These are phyloP conservation scores for Monilinia polystroma DNA, from an alignment of 2,329 filamentous ascomycete species.

Conservation along the genomic window DNA sequence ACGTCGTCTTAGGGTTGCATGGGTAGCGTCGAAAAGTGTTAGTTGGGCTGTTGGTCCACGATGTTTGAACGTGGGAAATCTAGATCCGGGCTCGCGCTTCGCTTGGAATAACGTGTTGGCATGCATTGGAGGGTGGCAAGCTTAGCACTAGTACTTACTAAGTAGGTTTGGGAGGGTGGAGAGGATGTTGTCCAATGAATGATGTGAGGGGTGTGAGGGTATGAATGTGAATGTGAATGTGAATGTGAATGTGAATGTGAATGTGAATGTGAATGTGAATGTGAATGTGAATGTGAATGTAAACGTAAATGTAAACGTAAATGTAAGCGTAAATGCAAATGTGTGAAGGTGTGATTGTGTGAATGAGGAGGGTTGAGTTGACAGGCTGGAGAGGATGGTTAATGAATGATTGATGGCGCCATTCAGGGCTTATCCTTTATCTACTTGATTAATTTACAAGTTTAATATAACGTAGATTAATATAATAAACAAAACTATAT, in stretches of 20 bases:
- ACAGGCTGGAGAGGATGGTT: no score
- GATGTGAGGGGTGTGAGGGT: not conserved
- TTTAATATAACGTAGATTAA: no score
- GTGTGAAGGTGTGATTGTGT: no score
- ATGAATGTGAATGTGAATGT: not conserved
- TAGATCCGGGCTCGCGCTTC: constrained; percentile 14
- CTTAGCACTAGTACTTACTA: not conserved
- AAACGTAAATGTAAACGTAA: no score
- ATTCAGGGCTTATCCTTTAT: no score
- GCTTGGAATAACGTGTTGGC: constrained; percentile 12
- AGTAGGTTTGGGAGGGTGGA: no score
- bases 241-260: no score
- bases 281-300: not conserved
- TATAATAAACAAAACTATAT: no score
- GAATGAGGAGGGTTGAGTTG: no score
- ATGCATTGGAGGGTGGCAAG: constrained; percentile 1
- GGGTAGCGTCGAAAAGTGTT: not conserved
- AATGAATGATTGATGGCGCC: no score
- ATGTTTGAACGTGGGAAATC: constrained; percentile 22
- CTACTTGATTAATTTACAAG: no score
- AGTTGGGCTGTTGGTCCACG: constrained; percentile 13
- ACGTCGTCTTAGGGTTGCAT: not conserved
- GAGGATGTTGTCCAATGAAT: constrained; percentile 12
- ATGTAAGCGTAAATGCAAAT: no score
- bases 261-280: not conserved